Conservation (phyloP, 371 early-diverging fungal species). For the Syncephalastrum contaminatum region DNA sequence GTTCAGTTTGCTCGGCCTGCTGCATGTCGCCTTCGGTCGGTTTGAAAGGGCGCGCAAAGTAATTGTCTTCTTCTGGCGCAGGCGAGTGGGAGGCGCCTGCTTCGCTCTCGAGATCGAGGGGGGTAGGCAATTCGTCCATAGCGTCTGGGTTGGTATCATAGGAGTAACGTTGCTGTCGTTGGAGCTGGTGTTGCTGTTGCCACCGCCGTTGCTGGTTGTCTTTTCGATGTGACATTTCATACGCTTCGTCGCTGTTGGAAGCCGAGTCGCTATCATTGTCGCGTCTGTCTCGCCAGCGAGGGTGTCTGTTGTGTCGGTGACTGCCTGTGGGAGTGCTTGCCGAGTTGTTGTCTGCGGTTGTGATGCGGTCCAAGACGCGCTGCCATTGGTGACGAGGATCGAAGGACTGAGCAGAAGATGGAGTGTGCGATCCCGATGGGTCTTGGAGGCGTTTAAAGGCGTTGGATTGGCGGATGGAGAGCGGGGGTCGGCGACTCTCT, state of each 20-base stretch:
- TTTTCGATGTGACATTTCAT: too few relatives aligned
- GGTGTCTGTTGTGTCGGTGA: not conserved
- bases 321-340: not conserved
- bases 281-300: not conserved
- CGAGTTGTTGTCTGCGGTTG: constrained; percentile 1
- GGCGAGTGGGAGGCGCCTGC: constrained; percentile 5
- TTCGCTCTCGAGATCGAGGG: constrained; percentile 3
- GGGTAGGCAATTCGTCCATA: constrained; percentile 1
- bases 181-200: constrained; percentile 1
- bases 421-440: not conserved
- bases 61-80: constrained; percentile 23
- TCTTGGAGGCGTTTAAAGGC: not conserved
- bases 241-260: too few relatives aligned
- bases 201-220: not conserved
- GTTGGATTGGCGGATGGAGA: too few relatives aligned
- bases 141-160: too few relatives aligned
- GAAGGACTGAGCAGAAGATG: not conserved
- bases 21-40: constrained; percentile 8
- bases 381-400: constrained; percentile 36
- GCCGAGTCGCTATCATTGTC: not conserved
- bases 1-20: constrained; percentile 3
- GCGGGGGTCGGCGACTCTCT: not conserved
- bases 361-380: constrained; percentile 23
- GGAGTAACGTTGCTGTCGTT: not conserved
- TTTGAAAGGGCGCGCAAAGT: constrained; percentile 35